A percentile compares a stretch with the other conserved stretches of the same genome.
Conservation (phyloP, 371 early-diverging fungal genomes). For the Coemansia sp. region DNA sequence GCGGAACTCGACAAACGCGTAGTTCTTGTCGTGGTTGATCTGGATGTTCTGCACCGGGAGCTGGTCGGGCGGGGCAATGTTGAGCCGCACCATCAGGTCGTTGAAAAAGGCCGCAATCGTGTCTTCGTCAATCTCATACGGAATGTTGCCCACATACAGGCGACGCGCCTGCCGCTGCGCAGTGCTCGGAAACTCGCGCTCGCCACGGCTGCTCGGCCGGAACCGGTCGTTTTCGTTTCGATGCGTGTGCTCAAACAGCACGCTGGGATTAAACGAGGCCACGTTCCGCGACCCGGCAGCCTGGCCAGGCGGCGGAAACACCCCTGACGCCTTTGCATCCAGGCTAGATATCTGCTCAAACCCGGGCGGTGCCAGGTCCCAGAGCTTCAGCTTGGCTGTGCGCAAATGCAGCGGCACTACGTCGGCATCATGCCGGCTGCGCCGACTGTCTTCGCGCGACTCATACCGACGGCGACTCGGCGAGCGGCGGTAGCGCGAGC, state of each 20-base stretch:
- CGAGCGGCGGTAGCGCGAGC: slow-evolving; percentile 25
- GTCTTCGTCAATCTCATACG: slow-evolving; percentile 75
- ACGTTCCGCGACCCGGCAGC: slow-evolving; percentile 64
- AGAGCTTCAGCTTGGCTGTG: slow-evolving; percentile 76
- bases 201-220: slow-evolving; percentile 53
- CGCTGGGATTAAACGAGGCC: slow-evolving; percentile 58
- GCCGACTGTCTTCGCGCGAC: slow-evolving; percentile 25
- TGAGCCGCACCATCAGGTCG: slow-evolving; percentile 72
- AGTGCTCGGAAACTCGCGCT: slow-evolving; percentile 48
- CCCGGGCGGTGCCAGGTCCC: slow-evolving; percentile 94
- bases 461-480: slow-evolving; percentile 25
- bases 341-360: slow-evolving; percentile 86
- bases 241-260: slow-evolving; percentile 50
- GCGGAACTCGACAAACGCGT: slow-evolving; percentile 94
- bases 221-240: slow-evolving; percentile 51
- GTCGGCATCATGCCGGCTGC: slow-evolving; percentile 43
- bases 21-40: slow-evolving; percentile 90
- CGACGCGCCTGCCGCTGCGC: slow-evolving; percentile 74
- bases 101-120: slow-evolving; percentile 85
- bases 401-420: slow-evolving; percentile 78
- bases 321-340: slow-evolving; percentile 90
- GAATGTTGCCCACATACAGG: slow-evolving; percentile 93
- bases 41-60: slow-evolving; percentile 75
- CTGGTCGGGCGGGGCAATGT: slow-evolving; percentile 59
- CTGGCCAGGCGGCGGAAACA: slow-evolving; percentile 92